Evolutionary conservation across 345 rosid species (phyloP), one percentile per base, ranked within the genome.

Genomic region (Eutrema japonicum): DNA sequence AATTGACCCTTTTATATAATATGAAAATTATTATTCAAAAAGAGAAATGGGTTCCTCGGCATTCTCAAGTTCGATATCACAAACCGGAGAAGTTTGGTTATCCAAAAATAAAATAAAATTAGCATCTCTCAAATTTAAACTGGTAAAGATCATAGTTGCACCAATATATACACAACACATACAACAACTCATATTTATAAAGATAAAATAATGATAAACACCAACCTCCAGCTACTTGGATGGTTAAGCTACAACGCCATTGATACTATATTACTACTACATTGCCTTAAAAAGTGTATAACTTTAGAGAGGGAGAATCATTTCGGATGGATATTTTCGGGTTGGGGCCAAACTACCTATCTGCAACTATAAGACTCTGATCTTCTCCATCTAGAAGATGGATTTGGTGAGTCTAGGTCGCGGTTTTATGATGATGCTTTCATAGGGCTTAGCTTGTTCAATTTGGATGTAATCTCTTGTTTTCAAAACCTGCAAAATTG

Each of bases 391-490:
- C 66, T 76, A 91, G 84, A 94, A 94, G 70, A 81, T 85, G 50
- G 99, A 89, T 76, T 88, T 95, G 82, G 92, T 85, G 74, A 95
- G 92, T 88, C 81, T 92, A 60, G 78, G 77, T 76, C 91, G 80
- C 2, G 97, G 87, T 83, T 82, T 87, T 80, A 95, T 74, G 66
- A 42, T 59, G 62, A 96, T 88, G 77, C 77, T 79, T 56, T 88
- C 93, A 32, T 86, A 87, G 8, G 97, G 88, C 47, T 80, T 85
- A 36, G 72, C 78, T 85, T 96, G 99, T 73, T 96, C 93, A 60
- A 89, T 92, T 16, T 90, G 97, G 82, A 96, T 79, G 82, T 85
- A 92, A 76, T 96, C 98, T 83, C 79, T 96, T 27, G 98, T 90
- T 78, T 90, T 96, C 27, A 96, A 88, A 59, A 96, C 98, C 99